Base-by-base conservation (phyloP, 2,329 filamentous ascomycete species). In the Ceratocystiopsis sp. region DNA sequence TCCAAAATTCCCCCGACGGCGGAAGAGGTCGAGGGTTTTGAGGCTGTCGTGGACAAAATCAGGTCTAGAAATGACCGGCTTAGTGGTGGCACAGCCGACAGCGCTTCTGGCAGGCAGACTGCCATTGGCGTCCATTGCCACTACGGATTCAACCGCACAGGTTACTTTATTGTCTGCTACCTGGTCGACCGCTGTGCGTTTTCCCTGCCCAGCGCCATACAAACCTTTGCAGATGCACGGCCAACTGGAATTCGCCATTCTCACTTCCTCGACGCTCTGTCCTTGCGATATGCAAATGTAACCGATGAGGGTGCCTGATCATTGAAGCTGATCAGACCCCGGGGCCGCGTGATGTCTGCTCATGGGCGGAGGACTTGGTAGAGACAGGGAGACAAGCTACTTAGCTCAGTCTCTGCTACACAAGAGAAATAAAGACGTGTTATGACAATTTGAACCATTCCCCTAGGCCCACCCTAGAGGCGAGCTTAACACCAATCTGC, bases 61-160 rank as follows among this genome's bases (percentile, higher is more conserved):
- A 67, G 77, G 37, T 63, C 63, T 25, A 67, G 71, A 38, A 74
- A 79, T 46, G 64, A 63, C 12, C 43, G 42, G 16, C 61, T 8
- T 11, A 29, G 9, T 29, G 25, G 64, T n/a, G 59, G 61, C 17
- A 63, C 11, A 5, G n/a, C 13, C 4, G 16, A 38, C 15, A 15
- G 29, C 35, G n/a, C 21, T 34, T 21, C 79, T 40, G 25, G 9
- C 25, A 11, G 25, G 10, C 25, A 29, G 25, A 29, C 25, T 29
- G 25, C 25, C 25, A 73, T 94, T 42, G 87, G 80, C 3, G 84
- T 94, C 0, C 89, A 96, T 57, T 96, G 89, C 54, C 89, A 96
- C 55, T 95, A 95, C 53, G 89, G 89, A 0, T 95, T 93, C 63
- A 95, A 96, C 57, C 74, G 87, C 18, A 95, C 89, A 0, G 89